Evolutionary conservation across 257 asterid genomes (phyloP).

Genomic region (Solanum sejunctum): DNA sequence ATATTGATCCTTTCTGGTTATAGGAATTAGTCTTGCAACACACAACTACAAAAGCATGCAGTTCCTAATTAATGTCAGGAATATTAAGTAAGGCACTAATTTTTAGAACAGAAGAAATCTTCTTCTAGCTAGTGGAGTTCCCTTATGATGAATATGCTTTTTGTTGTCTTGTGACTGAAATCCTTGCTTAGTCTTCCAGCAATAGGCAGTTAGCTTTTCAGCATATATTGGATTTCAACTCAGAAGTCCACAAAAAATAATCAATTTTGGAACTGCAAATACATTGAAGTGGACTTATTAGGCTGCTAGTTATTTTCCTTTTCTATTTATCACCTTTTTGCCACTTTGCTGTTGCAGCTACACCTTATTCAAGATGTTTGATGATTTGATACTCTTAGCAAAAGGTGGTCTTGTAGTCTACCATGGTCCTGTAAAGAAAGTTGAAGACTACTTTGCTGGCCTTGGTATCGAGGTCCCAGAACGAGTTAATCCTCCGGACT

Average conservation of each 20-base stretch:
- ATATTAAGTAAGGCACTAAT: background rate
- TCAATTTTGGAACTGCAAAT: background rate
- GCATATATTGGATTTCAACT: background rate
- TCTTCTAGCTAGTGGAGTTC: background rate
- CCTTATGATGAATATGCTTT: background rate
- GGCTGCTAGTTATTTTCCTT: background rate
- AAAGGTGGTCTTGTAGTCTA: constrained; percentile 84
- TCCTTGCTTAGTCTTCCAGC: background rate
- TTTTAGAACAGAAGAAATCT: background rate
- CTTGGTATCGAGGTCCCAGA: constrained; percentile 67
- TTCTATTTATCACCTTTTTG: background rate
- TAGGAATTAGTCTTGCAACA: background rate
- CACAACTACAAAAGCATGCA: background rate
- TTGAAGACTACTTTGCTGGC: constrained; percentile 72
- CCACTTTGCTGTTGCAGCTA: constrained; percentile 44
- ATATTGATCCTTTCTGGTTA: background rate
- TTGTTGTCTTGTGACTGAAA: background rate
- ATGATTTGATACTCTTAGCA: constrained; percentile 85
- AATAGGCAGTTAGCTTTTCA: background rate
- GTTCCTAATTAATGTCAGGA: background rate
- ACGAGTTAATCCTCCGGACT: constrained; percentile 86
- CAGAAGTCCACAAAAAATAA: background rate
- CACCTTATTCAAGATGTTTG: constrained; percentile 78
- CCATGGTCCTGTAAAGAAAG: constrained; percentile 75
- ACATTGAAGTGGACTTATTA: background rate